Evolutionary conservation across 495 filamentous ascomycete genomes (phyloP).

Genomic region (Chaetomium tenue): DNA sequence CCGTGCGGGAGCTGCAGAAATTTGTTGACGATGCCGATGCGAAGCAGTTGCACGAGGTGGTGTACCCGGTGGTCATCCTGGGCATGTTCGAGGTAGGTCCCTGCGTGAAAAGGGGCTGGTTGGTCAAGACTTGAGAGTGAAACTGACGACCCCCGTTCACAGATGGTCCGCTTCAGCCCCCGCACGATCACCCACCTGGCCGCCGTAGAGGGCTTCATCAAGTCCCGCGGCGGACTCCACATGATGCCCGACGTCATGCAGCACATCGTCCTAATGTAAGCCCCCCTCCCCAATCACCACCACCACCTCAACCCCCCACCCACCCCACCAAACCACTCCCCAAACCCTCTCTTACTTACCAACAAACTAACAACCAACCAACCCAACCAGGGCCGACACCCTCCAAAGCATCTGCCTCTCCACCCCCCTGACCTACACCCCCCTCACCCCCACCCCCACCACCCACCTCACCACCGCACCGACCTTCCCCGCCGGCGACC

Average conservation of each 20-base stretch:
- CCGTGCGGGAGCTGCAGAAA: slow-evolving; percentile 4
- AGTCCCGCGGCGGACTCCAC: slow-evolving; percentile 2
- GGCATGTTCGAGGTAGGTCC: slow-evolving; percentile 6
- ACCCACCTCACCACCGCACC: neutral
- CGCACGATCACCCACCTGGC: slow-evolving; percentile 3
- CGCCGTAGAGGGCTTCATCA: slow-evolving; percentile 6
- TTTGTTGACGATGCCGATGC: neutral
- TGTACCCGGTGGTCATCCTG: slow-evolving; percentile 8
- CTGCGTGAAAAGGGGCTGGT: neutral
- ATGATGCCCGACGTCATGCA: slow-evolving; percentile 8
- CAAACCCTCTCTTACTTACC: neutral
- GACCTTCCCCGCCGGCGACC: neutral
- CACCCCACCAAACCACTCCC: neutral
- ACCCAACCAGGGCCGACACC: slow-evolving; percentile 1
- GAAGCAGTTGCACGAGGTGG: slow-evolving; percentile 7
- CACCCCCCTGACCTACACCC: neutral
- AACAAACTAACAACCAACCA: neutral
- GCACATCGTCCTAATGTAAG: slow-evolving; percentile 9
- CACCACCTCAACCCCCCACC: neutral
- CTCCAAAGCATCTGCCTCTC: neutral
- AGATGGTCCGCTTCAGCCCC: slow-evolving; percentile 8
- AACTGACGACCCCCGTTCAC: neutral
- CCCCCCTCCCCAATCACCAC: neutral
- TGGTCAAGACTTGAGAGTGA: neutral
- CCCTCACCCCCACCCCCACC: neutral